Conservation (phyloP, 345 rosid genomes). For the Toxicodendron radicans region DNA sequence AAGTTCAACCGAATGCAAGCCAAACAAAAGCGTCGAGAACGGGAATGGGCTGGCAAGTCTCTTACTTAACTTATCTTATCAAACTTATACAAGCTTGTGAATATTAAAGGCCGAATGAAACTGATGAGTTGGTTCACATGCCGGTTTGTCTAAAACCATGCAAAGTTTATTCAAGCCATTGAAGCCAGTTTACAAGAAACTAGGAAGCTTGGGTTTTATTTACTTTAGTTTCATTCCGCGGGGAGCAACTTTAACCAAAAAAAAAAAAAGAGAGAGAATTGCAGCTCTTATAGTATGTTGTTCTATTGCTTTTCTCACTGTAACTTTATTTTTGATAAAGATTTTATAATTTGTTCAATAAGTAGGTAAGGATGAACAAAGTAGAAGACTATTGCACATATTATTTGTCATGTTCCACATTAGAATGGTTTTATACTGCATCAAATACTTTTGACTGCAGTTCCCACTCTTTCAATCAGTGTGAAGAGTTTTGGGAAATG, state of each 20-base stretch:
- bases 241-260: neutral
- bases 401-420: neutral
- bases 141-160: neutral
- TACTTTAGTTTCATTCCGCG: neutral
- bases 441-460: neutral
- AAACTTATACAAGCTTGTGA: neutral
- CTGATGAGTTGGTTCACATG: conserved; percentile 1
- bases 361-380: neutral
- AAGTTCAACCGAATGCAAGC: conserved; percentile 93
- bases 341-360: neutral
- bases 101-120: conserved; percentile 10
- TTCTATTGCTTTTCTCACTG: too few relatives aligned
- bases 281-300: neutral
- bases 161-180: neutral
- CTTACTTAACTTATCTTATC: conserved; percentile 50
- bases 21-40: conserved; percentile 71
- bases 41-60: conserved; percentile 96
- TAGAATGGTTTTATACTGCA: too few relatives aligned
- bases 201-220: neutral
- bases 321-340: neutral
- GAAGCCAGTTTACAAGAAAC: neutral
- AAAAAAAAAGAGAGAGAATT: too few relatives aligned
- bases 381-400: neutral
- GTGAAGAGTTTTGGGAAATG: neutral
- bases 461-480: neutral